A percentile compares a stretch with the other conserved stretches of the same genome.
Conservation (phyloP, 805 yeast genomes). For the Candida coleopterorum region DNA sequence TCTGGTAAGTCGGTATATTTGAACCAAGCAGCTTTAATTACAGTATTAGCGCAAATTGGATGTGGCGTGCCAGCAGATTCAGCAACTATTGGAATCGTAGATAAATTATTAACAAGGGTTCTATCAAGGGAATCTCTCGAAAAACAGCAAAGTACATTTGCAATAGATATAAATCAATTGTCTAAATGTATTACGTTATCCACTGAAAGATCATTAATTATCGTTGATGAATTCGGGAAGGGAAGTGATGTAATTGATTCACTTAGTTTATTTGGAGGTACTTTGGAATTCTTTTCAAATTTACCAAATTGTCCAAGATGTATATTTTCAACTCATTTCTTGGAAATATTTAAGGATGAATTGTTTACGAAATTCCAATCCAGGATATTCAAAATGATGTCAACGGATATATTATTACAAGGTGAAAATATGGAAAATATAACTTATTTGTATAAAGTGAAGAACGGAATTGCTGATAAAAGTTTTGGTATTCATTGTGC, state of each 20-base stretch:
- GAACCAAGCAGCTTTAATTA: constrained; percentile 44
- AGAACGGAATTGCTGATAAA: constrained; percentile 4
- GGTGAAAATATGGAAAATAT: background rate
- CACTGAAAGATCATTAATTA: constrained; percentile 37
- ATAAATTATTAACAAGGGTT: constrained; percentile 44
- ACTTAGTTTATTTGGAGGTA: constrained; percentile 39
- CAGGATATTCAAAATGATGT: background rate
- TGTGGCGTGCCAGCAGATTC: constrained; percentile 48
- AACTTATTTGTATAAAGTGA: constrained; percentile 6
- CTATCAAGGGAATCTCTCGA: constrained; percentile 35
- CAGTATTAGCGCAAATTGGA: constrained; percentile 50
- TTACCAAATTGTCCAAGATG: constrained; percentile 17
- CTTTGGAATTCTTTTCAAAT: constrained; percentile 22
- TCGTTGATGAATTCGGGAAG: constrained; percentile 53
- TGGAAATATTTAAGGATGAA: constrained; percentile 29
- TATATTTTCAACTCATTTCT: constrained; percentile 41
- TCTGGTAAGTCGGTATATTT: constrained; percentile 49
- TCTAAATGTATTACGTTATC: constrained; percentile 35
- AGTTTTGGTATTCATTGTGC: constrained; percentile 11
- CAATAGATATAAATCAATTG: constrained; percentile 45
- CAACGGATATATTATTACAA: constrained; percentile 6
- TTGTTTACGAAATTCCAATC: background rate
- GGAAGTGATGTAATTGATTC: constrained; percentile 48
- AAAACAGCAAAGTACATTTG: constrained; percentile 44
- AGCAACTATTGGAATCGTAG: constrained; percentile 45